Evolutionary conservation across 129 eudicot species (phyloP), one percentile per base, ranked within the genome.

Genomic region (Tanacetum coccineum): DNA sequence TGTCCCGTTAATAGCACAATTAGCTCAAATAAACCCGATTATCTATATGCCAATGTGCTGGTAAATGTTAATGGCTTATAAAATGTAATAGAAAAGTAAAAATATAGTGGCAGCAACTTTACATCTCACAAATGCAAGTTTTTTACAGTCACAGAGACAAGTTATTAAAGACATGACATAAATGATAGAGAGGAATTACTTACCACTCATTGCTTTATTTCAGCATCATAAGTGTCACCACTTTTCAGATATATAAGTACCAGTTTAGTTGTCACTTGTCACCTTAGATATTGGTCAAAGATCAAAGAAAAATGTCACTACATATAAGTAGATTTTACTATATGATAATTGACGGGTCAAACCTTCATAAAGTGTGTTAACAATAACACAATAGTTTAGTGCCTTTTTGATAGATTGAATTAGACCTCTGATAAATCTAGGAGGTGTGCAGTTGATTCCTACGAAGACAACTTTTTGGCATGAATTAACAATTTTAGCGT

Each of bases 371-470:
- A 55, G 11, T 22, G 25, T 22, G 25, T 22, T 22, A 22, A 22
- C 25, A 22, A 0, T 22, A 22, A 22, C 25, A 22, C 25, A 70
- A 3, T 42, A 68, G 14, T 30, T 22, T 11, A 52, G 28, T 78
- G 88, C 96, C 95, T 85, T 88, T 77, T 78, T 86, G 2, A 88
- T 81, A 9, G 91, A 78, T 48, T 79, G 66, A 72, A 92, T 86
- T 26, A 92, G 75, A 62, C 79, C 91, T 54, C 76, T 75, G 64
- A 88, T 88, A 75, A 85, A 88, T 72, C 98, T 78, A 39, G 98
- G 98, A 51, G 98, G 98, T 19, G 96, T 92, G 74, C 96, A 92
- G 79, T 92, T 92, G 68, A 92, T 88, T 72, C 98, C 98, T 0
- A 92, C 95, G 46, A 91, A 89, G 67, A 92, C 84, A 69, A 92